Evolutionary conservation across 23 red algal species (phyloP).

Genomic region (Gracilaria vermiculophylla): DNA sequence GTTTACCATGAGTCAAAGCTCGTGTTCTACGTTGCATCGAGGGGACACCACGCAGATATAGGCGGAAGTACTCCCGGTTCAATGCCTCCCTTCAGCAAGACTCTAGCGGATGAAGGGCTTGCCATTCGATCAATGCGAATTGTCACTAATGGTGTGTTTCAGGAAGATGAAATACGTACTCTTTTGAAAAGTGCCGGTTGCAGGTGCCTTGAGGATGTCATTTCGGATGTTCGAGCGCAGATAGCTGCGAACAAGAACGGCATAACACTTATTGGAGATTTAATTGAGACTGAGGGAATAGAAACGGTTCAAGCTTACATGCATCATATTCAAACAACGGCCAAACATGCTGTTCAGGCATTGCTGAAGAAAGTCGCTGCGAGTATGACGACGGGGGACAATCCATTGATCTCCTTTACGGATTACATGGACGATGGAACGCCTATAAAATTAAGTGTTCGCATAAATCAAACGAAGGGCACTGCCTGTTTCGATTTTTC

Average conservation of each 20-base stretch:
- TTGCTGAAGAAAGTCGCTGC: conserved; percentile 66
- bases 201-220: conserved; percentile 82
- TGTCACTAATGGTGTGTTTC: conserved; percentile 81
- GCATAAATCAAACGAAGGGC: conserved; percentile 49
- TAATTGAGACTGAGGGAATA: conserved; percentile 64
- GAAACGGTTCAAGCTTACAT: conserved; percentile 82
- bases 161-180: conserved; percentile 59
- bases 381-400: neutral
- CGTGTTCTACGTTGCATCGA: conserved; percentile 92
- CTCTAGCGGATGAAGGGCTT: conserved; percentile 82
- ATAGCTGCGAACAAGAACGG: conserved; percentile 97
- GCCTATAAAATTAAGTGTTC: conserved; percentile 66
- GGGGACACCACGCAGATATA: conserved; percentile 97
- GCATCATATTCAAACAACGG: conserved; percentile 84
- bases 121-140: conserved; percentile 86
- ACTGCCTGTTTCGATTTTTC: conserved; percentile 93
- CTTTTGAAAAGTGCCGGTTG: conserved; percentile 67
- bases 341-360: conserved; percentile 65
- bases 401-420: neutral
- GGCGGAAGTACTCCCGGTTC: conserved; percentile 93
- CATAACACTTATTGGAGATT: conserved; percentile 69
- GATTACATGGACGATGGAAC: conserved; percentile 97
- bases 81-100: conserved; percentile 96
- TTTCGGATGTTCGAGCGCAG: conserved; percentile 93
- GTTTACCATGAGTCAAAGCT: conserved; percentile 64